Percentiles rank a stretch among this genome's conserved stretches.
These are phyloP conservation scores for Coemansia reversa DNA, from an alignment of 192 early-diverging fungal species.

Conservation along the genomic window DNA sequence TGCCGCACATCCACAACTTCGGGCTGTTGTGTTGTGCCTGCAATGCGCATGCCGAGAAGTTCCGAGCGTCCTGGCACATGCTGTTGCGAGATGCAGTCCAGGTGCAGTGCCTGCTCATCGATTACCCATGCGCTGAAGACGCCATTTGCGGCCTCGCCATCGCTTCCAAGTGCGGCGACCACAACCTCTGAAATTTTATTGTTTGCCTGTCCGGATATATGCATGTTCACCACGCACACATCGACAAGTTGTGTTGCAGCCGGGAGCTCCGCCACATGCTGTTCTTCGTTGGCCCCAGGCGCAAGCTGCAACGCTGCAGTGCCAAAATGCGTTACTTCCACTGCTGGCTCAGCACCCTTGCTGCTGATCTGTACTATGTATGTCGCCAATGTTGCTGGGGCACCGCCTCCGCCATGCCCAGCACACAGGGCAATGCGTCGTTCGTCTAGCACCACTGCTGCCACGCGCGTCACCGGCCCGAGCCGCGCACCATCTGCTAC, in stretches of 20 bases:
- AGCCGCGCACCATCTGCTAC: slow-evolving; percentile 6
- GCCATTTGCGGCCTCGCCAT: slow-evolving; percentile 1
- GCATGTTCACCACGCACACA: slow-evolving; percentile 10
- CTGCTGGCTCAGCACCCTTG: background rate
- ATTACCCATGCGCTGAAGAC: slow-evolving; percentile 31
- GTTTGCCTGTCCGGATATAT: background rate
- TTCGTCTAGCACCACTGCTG: slow-evolving; percentile 9
- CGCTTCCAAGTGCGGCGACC: slow-evolving; percentile 22
- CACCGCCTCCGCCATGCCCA: slow-evolving; percentile 16
- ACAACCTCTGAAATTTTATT: background rate
- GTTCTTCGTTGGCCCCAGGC: background rate
- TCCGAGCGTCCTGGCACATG: background rate
- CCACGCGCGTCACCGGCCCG: slow-evolving; percentile 18
- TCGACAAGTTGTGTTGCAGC: slow-evolving; percentile 12
- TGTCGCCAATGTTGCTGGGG: slow-evolving; percentile 10
- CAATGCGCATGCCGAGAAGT: slow-evolving; percentile 31
- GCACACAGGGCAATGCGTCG: slow-evolving; percentile 18
- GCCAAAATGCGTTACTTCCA: background rate
- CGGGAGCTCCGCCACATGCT: background rate
- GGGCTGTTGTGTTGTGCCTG: slow-evolving; percentile 19
- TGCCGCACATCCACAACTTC: slow-evolving; percentile 24
- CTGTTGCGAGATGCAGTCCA: slow-evolving; percentile 8
- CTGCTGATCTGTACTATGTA: slow-evolving; percentile 7
- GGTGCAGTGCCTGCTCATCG: background rate
- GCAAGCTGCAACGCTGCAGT: background rate